Base-by-base conservation (phyloP, 331 rosid species). In the Arachis monticola region DNA sequence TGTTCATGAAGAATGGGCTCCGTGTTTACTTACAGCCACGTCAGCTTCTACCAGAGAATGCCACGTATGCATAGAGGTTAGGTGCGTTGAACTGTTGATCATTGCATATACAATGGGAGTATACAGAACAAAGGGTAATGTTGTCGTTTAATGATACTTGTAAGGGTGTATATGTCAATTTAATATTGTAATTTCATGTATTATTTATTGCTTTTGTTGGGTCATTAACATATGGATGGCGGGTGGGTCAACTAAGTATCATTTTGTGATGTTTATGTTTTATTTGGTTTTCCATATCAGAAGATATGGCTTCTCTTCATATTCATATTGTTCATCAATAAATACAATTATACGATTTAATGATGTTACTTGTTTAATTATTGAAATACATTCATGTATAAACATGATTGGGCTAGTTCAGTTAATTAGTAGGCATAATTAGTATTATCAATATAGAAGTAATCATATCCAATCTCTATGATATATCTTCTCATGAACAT, bases 1-100 rank as follows among this genome's bases (percentile, higher is more conserved):
- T 94, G 5, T 94, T 94, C 83, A 90, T 91, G 99, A 91, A 91
- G 85, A 60, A 86, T 13, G 99, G 99, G 9, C 93, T 94, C 1
- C 87, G 70, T 3, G 96, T 94, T 74, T 82, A 80, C 72, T 14
- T 94, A 84, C 69, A 50, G 4, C 89, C 96, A 44, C 99, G 99
- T 70, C 74, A 81, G 79, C 92, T 94, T 3, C 77, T 59, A 8
- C 73, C 48, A 0, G 13, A 30, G 62, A 63, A 17, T 31, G 77
- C 68, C 35, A 61, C 69, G 14, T 83, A 74, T 0, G 71, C 53
- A 0, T 76, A 76, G 72, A 1, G 6, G 17, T 2, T 52, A 77
- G 80, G 61, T 27, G 47, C 0, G 22, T 17, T 17, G 22, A 17
- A 17, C 22, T 60, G 79, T 77, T 42, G 74, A 80, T 67, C 38